Conservation (phyloP, 1,139 yeast genomes). For the Kodamaea alishanica region DNA sequence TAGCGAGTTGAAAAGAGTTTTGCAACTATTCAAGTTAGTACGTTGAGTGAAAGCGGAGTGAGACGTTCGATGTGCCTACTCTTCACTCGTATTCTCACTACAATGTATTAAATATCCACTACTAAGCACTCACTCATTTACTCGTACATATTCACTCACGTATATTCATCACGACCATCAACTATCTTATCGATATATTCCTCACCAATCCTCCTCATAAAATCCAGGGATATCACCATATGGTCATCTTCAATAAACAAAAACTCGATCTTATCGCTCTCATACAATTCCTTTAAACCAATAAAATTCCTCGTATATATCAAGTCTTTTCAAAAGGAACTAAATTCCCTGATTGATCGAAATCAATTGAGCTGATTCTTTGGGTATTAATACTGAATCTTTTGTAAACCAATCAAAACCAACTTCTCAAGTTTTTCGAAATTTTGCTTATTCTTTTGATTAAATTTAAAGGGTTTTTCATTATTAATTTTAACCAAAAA, state of each 20-base stretch:
- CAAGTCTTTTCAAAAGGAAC: conserved; percentile 49
- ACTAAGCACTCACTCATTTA: too few relatives aligned
- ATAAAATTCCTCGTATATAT: conserved; percentile 52
- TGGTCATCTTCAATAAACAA: conserved; percentile 57
- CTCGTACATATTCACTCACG: too few relatives aligned
- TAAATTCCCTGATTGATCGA: conserved; percentile 41
- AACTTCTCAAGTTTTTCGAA: conserved; percentile 45
- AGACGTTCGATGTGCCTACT: too few relatives aligned
- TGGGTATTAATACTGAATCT: conserved; percentile 70
- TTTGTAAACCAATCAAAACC: conserved; percentile 56
- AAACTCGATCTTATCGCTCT: conserved; percentile 44
- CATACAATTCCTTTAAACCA: conserved; percentile 52
- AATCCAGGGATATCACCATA: conserved; percentile 56
- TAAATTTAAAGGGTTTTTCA: conserved; percentile 37
- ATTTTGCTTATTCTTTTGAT: conserved; percentile 37
- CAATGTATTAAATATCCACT: too few relatives aligned
- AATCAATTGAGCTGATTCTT: conserved; percentile 65
- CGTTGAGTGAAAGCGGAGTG: too few relatives aligned
- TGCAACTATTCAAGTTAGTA: too few relatives aligned
- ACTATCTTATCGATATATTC: conserved; percentile 28
- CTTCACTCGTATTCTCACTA: too few relatives aligned
- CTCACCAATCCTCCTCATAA: conserved; percentile 36
- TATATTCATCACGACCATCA: too few relatives aligned
- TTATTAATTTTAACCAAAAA: conserved; percentile 68
- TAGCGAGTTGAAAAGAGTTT: not conserved